Percentiles rank a stretch among this genome's conserved stretches.
phyloP scores from a whole-genome alignment of 345 rosid species.

The Lumnitzera littorea region DNA sequence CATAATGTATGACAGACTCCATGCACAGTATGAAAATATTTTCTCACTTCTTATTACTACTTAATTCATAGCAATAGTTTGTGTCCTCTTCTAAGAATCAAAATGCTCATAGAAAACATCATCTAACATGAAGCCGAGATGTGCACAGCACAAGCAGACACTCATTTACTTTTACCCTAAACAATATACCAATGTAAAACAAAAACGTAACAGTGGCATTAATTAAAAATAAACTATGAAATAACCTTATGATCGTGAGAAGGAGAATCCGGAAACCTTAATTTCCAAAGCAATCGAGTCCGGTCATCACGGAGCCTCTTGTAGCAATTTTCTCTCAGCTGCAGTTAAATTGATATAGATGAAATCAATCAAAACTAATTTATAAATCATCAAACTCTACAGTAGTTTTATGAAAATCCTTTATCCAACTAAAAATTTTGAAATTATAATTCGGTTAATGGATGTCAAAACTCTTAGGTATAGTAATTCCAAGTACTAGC shows the following conservation, averaged over 20 bases:
- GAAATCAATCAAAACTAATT: conserved; percentile 3
- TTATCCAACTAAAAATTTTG: too few species aligned
- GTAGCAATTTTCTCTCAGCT: conserved; percentile 76
- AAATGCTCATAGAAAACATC: too few species aligned
- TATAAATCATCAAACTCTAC: conserved; percentile 3
- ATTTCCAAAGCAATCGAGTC: conserved; percentile 65
- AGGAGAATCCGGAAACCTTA: conserved; percentile 49
- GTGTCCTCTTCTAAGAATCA: too few species aligned
- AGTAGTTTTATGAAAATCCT: neutral
- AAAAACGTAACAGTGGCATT: neutral
- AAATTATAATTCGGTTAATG: neutral
- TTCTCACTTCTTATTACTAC: too few species aligned
- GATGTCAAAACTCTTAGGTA: too few species aligned
- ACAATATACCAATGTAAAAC: neutral
- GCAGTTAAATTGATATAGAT: neutral
- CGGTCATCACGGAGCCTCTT: conserved; percentile 73
- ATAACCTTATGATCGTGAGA: conserved; percentile 43
- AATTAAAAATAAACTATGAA: neutral
- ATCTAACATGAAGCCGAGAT: too few species aligned
- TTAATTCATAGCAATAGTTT: too few species aligned
- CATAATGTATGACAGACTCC: too few species aligned
- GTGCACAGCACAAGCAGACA: too few species aligned
- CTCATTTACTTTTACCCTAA: neutral
- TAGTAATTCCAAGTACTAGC: neutral
- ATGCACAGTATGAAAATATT: too few species aligned